phyloP scores from a whole-genome alignment of 2,329 filamentous ascomycete species.

The Colletotrichum sansevieriae region DNA sequence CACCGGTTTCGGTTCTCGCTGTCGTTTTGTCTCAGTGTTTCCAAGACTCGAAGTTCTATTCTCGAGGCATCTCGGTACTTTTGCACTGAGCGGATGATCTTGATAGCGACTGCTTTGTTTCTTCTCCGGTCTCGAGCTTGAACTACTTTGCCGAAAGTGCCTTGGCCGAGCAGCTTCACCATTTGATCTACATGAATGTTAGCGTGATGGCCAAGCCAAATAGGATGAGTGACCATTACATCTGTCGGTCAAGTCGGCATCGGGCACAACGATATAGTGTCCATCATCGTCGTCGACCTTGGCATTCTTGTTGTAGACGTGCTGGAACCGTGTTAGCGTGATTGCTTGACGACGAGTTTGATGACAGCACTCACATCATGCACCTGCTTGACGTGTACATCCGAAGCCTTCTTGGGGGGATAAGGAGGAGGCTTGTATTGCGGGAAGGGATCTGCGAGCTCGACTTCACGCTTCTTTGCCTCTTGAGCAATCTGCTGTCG shows the following conservation, averaged over 20 bases:
- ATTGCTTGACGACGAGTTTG: background rate
- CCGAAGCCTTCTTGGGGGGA: conserved; percentile 89
- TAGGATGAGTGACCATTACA: conserved; percentile 71
- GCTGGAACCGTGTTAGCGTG: conserved; percentile 46
- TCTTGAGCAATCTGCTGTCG: conserved; percentile 86
- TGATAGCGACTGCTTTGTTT: conserved; percentile 88
- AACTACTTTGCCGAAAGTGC: conserved; percentile 98
- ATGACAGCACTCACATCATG: conserved; percentile 67
- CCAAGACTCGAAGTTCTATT: conserved; percentile 93
- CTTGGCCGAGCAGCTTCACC: conserved; percentile 89
- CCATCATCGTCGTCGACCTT: conserved; percentile 97
- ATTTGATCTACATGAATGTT: conserved; percentile 77
- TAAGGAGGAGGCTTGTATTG: conserved; percentile 89
- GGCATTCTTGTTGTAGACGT: conserved; percentile 65
- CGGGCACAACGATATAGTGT: conserved; percentile 93
- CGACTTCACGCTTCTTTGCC: conserved; percentile 81
- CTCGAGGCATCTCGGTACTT: conserved; percentile 97
- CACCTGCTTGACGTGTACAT: conserved; percentile 75
- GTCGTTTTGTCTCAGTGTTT: conserved; percentile 93
- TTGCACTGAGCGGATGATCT: conserved; percentile 97
- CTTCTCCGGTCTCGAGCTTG: conserved; percentile 86
- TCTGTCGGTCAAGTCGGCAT: conserved; percentile 87
- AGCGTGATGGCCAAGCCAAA: conserved; percentile 37
- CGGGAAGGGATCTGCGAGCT: conserved; percentile 78
- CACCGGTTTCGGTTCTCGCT: conserved; percentile 93